A percentile compares a stretch with the other conserved stretches of the same genome.
Evolutionary conservation across 441 rosid genomes (phyloP).

Genomic region (Dalechampia spathulata): DNA sequence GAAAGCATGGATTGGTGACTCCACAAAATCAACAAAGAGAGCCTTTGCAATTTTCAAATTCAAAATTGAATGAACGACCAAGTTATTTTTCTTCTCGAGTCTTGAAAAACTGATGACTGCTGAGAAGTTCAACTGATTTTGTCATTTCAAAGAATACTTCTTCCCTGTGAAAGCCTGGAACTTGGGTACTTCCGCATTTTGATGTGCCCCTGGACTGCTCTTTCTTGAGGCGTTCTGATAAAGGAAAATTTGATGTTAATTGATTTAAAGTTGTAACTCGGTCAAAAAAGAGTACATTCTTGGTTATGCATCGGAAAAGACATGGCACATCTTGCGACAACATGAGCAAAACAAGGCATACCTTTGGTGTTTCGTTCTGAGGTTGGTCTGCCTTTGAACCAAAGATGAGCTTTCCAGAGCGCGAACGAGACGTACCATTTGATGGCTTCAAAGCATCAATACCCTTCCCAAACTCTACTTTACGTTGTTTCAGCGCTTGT

Average conservation of each 20-base stretch:
- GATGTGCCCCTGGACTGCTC: slow-evolving; percentile 21
- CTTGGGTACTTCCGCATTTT: slow-evolving; percentile 67
- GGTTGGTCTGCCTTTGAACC: slow-evolving; percentile 34
- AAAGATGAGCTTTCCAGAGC: slow-evolving; percentile 45
- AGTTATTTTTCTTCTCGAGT: neutral
- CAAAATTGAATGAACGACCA: too few relatives aligned
- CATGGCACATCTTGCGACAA: neutral
- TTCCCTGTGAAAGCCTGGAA: slow-evolving; percentile 84
- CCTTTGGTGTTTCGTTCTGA: slow-evolving; percentile 24
- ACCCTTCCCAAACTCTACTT: slow-evolving; percentile 17
- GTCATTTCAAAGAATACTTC: slow-evolving; percentile 66
- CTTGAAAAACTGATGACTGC: neutral
- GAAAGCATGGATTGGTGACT: neutral
- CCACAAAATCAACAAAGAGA: neutral
- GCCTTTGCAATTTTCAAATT: neutral
- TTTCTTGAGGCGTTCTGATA: slow-evolving; percentile 27
- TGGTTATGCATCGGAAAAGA: neutral
- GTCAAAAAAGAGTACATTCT: too few relatives aligned
- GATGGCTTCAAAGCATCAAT: slow-evolving; percentile 22
- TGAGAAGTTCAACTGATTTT: slow-evolving; percentile 1
- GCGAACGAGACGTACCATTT: slow-evolving; percentile 18
- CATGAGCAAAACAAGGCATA: slow-evolving; percentile 14
- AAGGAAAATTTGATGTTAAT: neutral
- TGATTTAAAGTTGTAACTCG: neutral
- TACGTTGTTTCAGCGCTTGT: slow-evolving; percentile 13